These are phyloP conservation scores for Codiaeum variegatum DNA, from an alignment of 441 rosid genomes.

Conservation along the genomic window DNA sequence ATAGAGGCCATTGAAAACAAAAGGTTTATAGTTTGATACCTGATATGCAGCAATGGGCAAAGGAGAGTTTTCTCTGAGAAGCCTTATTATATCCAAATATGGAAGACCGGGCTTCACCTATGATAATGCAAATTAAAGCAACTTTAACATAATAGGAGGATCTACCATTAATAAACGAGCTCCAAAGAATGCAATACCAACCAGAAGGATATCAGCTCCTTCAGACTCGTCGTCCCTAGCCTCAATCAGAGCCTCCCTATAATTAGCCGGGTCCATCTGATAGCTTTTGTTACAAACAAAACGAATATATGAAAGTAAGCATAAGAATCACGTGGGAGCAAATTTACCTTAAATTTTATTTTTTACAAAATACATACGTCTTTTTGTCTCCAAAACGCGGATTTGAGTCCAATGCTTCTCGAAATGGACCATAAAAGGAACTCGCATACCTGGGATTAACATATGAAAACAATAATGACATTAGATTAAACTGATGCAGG, in stretches of 20 bases:
- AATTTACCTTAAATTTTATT: conserved; percentile 9
- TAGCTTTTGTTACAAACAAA: conserved; percentile 54
- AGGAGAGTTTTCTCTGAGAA: conserved; percentile 72
- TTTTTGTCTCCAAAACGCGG: conserved; percentile 97
- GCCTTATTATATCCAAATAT: conserved; percentile 88
- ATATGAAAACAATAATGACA: conserved; percentile 8
- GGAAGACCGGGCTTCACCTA: conserved; percentile 99
- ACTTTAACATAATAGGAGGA: conserved; percentile 17
- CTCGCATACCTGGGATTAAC: conserved; percentile 68
- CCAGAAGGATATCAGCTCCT: conserved; percentile 98
- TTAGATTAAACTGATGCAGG: neutral
- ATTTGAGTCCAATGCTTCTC: conserved; percentile 90
- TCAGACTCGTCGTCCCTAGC: conserved; percentile 86
- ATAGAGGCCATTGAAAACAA: neutral
- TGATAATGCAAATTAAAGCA: conserved; percentile 17
- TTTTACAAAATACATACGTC: conserved; percentile 46
- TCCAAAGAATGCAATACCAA: conserved; percentile 26
- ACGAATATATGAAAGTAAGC: conserved; percentile 18
- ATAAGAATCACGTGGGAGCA: neutral
- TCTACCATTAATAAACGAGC: conserved; percentile 13
- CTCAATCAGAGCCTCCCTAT: conserved; percentile 87
- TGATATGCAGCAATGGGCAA: conserved; percentile 95
- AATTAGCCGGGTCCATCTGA: conserved; percentile 97
- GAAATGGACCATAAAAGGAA: conserved; percentile 92
- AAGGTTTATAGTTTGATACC: conserved; percentile 32